A percentile compares a stretch with the other conserved stretches of the same genome.
Conservation (phyloP, 1,139 yeast genomes). For the Ogataea hybrid region DNA sequence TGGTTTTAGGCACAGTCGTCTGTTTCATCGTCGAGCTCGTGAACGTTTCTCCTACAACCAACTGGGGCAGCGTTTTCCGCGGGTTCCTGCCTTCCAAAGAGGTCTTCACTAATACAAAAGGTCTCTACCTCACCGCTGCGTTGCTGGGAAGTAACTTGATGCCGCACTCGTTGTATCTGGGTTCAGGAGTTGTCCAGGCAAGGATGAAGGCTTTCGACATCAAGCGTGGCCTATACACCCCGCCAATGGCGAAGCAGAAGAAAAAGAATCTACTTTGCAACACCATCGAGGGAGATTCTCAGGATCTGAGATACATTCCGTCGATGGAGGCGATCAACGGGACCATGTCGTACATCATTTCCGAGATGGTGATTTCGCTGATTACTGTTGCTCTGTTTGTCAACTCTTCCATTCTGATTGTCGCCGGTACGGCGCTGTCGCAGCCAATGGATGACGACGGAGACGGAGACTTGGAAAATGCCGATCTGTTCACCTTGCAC, state of each 20-base stretch:
- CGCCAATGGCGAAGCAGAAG: conserved; percentile 24
- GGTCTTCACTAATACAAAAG: conserved; percentile 67
- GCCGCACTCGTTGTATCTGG: conserved; percentile 94
- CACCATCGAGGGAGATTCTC: conserved; percentile 15
- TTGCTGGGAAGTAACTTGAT: conserved; percentile 95
- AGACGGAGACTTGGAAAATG: conserved; percentile 40
- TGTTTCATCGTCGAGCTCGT: conserved; percentile 82
- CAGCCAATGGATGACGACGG: conserved; percentile 66
- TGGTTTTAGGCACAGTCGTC: conserved; percentile 79
- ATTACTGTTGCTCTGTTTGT: conserved; percentile 83
- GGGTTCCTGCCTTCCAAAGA: conserved; percentile 82
- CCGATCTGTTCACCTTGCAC: conserved; percentile 86
- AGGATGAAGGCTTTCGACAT: conserved; percentile 79
- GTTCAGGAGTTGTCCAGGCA: conserved; percentile 92
- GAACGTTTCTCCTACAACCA: conserved; percentile 50
- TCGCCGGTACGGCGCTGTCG: conserved; percentile 78
- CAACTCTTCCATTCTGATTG: conserved; percentile 79
- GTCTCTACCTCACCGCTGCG: conserved; percentile 83
- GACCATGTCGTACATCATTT: conserved; percentile 69
- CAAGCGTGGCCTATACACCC: conserved; percentile 52
- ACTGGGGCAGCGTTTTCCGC: conserved; percentile 40
- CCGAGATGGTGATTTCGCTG: conserved; percentile 71
- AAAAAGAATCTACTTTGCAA: conserved; percentile 22
- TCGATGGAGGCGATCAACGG: conserved; percentile 69
- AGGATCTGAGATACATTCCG: conserved; percentile 47